Evolutionary conservation across 2,329 filamentous ascomycete species (phyloP).

Genomic region (Fusarium oxysporum): DNA sequence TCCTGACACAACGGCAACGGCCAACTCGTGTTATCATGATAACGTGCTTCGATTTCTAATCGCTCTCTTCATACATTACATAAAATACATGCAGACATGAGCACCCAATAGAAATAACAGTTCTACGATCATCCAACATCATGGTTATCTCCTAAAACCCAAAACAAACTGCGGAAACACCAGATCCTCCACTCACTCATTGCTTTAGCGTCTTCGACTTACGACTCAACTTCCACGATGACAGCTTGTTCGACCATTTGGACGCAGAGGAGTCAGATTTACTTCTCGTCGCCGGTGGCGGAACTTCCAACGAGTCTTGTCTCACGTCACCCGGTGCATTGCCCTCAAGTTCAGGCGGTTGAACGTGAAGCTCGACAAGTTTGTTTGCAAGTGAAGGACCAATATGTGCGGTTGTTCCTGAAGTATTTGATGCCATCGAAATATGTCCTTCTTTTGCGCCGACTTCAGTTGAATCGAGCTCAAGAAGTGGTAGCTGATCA

Average conservation of each 20-base stretch:
- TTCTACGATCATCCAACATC: background rate
- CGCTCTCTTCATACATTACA: background rate
- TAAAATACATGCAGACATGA: constrained; percentile 44
- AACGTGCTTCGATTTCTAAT: background rate
- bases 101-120: constrained; percentile 54
- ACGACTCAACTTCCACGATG: constrained; percentile 37
- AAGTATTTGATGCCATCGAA: background rate
- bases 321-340: background rate
- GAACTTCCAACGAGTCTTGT: constrained; percentile 12
- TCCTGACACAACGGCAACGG: fast-evolving
- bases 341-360: constrained; percentile 37
- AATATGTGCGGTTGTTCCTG: background rate
- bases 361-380: constrained; percentile 25
- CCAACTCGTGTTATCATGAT: background rate
- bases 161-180: background rate
- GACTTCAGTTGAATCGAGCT: constrained; percentile 32
- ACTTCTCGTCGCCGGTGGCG: background rate
- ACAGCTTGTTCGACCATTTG: constrained; percentile 35
- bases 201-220: constrained; percentile 37
- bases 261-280: constrained; percentile 20
- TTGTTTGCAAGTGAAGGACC: background rate
- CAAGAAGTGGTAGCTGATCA: background rate
- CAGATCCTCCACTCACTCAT: background rate
- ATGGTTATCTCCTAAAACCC: background rate
- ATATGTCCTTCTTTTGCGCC: background rate